Base-by-base conservation (phyloP, 2,329 filamentous ascomycete species). In the Dactylellina cionopaga region DNA sequence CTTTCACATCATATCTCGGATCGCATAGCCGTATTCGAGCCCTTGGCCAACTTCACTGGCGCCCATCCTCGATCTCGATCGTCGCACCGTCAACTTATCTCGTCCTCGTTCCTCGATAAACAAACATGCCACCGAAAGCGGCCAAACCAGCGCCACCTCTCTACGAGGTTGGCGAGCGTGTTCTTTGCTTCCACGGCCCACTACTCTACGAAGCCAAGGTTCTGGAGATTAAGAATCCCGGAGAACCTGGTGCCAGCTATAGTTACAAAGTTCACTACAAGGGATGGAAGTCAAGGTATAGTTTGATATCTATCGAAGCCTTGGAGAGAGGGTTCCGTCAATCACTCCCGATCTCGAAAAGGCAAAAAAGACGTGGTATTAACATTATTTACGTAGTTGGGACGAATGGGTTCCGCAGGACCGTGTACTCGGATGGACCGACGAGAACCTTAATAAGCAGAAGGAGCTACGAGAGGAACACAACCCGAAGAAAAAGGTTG, bases 181-280 rank as follows among this genome's bases (percentile, higher is more conserved):
- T 96, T 35, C 88, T 98, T 29, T 99, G 95, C 83, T 98, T 98
- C 80, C 95, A 99, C 80, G 92, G 94, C 82, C 93, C 98, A 79
- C 89, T 98, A 82, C 88, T 99, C 55, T 99, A 99, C 80, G 95
- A 99, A 81, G 95, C 95, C 76, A 98, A 98, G 82, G 89, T 99
- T 56, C 87, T 96, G 75, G 93, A 97, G 75, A 85, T 91, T 29
- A 88, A 85, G 77, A 82, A 83, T 80, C 84, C 85, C 78, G 89
- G 51, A 29, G 68, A 72, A 22, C 59, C 68, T 5, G 52, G 44
- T 11, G 51, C 51, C 2, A 72, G 52, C 15, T 92, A 88, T 79
- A 88, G 92, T 80, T 99, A 96, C 83, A 91, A 91, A 79, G 91
- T 99, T 62, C 95, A 99, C 82, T 99, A 99, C 84, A 98, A 98